These are phyloP conservation scores for Vitis amurensis DNA, from an alignment of 164 flowering plant genomes.

Conservation along the genomic window DNA sequence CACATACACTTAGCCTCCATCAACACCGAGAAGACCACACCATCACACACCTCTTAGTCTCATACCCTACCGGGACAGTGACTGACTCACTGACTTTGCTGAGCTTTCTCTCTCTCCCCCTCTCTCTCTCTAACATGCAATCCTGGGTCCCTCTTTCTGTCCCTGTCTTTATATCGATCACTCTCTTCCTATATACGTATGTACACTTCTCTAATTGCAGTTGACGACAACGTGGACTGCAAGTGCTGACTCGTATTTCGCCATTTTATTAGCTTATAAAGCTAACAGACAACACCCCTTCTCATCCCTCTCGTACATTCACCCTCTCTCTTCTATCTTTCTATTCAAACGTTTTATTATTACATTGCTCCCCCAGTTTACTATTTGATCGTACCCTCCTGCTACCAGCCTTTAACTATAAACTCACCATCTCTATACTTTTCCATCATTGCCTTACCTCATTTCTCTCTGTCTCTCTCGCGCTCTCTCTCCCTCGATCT, in stretches of 20 bases:
- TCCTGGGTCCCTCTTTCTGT: constrained; percentile 30
- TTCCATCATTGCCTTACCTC: background rate
- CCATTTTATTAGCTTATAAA: constrained; percentile 41
- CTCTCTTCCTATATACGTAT: constrained; percentile 5
- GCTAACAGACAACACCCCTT: constrained; percentile 30
- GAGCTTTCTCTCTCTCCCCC: constrained; percentile 3
- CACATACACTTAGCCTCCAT: constrained; percentile 3
- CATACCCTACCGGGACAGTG: constrained; percentile 1
- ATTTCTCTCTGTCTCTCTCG: background rate
- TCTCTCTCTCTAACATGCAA: constrained; percentile 20
- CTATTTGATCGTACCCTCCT: constrained; percentile 12
- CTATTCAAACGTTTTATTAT: constrained; percentile 34
- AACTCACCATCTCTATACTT: background rate
- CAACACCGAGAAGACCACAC: background rate
- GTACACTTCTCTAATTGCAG: constrained; percentile 18
- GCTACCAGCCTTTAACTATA: background rate
- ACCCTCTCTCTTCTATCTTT: constrained; percentile 8
- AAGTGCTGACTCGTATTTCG: constrained; percentile 49
- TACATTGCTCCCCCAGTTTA: constrained; percentile 21
- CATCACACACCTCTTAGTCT: background rate
- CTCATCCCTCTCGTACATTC: constrained; percentile 9
- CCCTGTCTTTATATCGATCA: constrained; percentile 6
- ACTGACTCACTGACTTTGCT: constrained; percentile 12
- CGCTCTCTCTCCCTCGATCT: constrained; percentile 4
- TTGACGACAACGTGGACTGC: constrained; percentile 52